These are phyloP conservation scores for Graphilbum fragrans DNA, from an alignment of 2,329 filamentous ascomycete genomes.

Conservation along the genomic window DNA sequence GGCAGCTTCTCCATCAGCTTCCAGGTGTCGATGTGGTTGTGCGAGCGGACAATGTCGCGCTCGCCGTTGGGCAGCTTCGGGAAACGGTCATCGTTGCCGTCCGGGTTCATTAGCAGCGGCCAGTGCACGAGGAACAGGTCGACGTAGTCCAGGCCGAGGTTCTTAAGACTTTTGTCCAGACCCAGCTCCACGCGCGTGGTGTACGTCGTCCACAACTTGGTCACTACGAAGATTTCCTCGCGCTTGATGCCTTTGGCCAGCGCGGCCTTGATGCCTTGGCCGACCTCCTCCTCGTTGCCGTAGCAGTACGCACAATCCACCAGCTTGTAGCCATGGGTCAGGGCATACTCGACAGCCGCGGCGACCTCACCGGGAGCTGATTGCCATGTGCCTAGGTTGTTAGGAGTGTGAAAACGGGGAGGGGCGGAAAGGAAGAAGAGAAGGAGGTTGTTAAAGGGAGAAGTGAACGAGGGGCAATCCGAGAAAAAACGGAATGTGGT, in stretches of 20 bases:
- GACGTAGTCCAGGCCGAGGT: conserved; percentile 66
- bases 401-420: background rate
- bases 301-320: conserved; percentile 69
- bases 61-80: conserved; percentile 62
- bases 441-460: background rate
- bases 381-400: conserved; percentile 49
- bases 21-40: conserved; percentile 68
- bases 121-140: conserved; percentile 78
- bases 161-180: conserved; percentile 60
- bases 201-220: conserved; percentile 78
- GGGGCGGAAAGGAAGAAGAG: background rate
- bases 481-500: background rate
- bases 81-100: conserved; percentile 62
- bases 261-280: conserved; percentile 62
- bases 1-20: conserved; percentile 60
- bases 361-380: conserved; percentile 45
- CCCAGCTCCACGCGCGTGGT: conserved; percentile 56
- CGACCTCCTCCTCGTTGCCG: conserved; percentile 74
- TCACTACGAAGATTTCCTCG: conserved; percentile 71
- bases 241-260: conserved; percentile 60
- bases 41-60: conserved; percentile 57
- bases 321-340: conserved; percentile 43
- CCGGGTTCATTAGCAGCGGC: conserved; percentile 70
- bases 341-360: conserved; percentile 44
- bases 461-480: background rate